Conservation (phyloP, 1,284 basidiomycete genomes). For the Hemileia vastatrix region DNA sequence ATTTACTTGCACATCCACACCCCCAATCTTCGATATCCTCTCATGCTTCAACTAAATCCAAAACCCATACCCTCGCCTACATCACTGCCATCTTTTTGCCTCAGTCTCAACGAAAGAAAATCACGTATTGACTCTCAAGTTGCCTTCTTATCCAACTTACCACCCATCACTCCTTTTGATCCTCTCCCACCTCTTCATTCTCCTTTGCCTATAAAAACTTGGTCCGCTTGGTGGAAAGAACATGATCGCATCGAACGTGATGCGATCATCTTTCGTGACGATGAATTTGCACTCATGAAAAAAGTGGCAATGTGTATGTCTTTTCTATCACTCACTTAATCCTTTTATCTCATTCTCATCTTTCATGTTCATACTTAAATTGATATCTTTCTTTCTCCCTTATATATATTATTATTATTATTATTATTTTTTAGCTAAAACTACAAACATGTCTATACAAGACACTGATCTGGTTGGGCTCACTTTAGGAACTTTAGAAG, state of each 20-base stretch:
- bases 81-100: too few relatives aligned
- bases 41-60: too few relatives aligned
- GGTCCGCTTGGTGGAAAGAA: constrained; percentile 14
- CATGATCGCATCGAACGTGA: constrained; percentile 22
- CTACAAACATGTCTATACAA: constrained; percentile 22
- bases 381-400: neutral
- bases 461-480: constrained; percentile 22
- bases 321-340: neutral
- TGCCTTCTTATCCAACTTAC: constrained; percentile 14
- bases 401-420: neutral
- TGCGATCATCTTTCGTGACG: constrained; percentile 17
- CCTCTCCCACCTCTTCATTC: constrained; percentile 15
- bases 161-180: constrained; percentile 17
- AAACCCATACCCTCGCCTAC: too few relatives aligned
- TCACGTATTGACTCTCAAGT: constrained; percentile 17
- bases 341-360: neutral
- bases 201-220: constrained; percentile 8
- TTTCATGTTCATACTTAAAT: neutral
- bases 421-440: constrained; percentile 7
- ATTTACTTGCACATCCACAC: too few relatives aligned
- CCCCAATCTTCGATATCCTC: too few relatives aligned
- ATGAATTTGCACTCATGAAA: constrained; percentile 22
- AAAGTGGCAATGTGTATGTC: constrained; percentile 22
- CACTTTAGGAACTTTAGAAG: constrained; percentile 18
- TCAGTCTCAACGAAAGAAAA: constrained; percentile 16